Conservation (phyloP, 805 yeast genomes). For the Teunomyces kruisii region DNA sequence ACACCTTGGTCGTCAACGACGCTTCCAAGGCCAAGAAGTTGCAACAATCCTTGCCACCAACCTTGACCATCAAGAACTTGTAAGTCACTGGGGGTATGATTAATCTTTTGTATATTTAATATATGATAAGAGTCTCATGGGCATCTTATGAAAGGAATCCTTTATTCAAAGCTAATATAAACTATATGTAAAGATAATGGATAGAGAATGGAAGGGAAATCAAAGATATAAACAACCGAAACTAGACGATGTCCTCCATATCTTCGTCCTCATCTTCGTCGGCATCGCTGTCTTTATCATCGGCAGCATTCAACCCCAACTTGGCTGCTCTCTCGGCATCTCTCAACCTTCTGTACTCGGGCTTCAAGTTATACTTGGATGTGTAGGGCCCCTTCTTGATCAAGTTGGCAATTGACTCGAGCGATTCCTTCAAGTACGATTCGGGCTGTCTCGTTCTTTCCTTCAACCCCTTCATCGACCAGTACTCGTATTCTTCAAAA, state of each 20-base stretch:
- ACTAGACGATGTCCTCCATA: conserved; percentile 69
- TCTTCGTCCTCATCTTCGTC: conserved; percentile 68
- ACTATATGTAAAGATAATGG: neutral
- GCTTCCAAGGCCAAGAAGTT: conserved; percentile 96
- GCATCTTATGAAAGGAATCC: conserved; percentile 3
- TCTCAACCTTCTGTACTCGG: conserved; percentile 79
- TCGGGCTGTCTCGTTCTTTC: conserved; percentile 97
- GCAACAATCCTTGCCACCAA: conserved; percentile 96
- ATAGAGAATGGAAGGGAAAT: neutral
- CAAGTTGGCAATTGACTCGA: conserved; percentile 84
- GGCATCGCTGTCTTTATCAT: conserved; percentile 41
- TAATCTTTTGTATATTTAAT: conserved; percentile 11
- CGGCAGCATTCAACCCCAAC: conserved; percentile 49
- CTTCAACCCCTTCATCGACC: conserved; percentile 92
- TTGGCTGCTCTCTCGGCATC: conserved; percentile 75
- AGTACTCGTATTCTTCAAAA: conserved; percentile 93
- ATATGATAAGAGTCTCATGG: conserved; percentile 7
- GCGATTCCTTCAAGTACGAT: conserved; percentile 82
- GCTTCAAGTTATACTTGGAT: conserved; percentile 82
- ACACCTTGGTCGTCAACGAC: conserved; percentile 94
- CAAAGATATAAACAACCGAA: neutral
- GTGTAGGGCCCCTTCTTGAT: conserved; percentile 97
- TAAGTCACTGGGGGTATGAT: conserved; percentile 23
- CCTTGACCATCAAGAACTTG: conserved; percentile 64
- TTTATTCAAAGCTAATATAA: neutral